Evolutionary conservation across 2,329 filamentous ascomycete genomes (phyloP).

Genomic region (Fonsecaea erecta): DNA sequence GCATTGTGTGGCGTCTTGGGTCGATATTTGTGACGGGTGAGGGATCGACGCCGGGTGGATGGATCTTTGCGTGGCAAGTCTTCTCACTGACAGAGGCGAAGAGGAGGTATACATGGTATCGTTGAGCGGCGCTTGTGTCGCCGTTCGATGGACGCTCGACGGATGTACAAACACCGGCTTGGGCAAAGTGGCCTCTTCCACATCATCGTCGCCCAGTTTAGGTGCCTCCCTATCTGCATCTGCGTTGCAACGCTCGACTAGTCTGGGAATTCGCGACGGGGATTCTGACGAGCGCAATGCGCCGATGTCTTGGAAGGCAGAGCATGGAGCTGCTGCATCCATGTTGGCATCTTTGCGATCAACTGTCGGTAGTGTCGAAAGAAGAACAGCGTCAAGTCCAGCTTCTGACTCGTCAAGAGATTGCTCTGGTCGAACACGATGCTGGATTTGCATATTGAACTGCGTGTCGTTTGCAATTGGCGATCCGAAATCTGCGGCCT

Average conservation of each 20-base stretch:
- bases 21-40: conserved; percentile 38
- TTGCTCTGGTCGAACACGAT: conserved; percentile 21
- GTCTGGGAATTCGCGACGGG: conserved; percentile 21
- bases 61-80: conserved; percentile 28
- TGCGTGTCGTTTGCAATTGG: conserved; percentile 36
- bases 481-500: conserved; percentile 30
- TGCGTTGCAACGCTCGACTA: conserved; percentile 20
- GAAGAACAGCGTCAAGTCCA: not conserved
- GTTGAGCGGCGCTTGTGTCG: conserved; percentile 33
- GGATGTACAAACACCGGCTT: conserved; percentile 16
- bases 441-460: conserved; percentile 30
- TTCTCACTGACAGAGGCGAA: conserved; percentile 24
- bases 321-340: not conserved
- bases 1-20: conserved; percentile 37
- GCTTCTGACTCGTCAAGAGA: not conserved
- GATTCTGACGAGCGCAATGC: conserved; percentile 6
- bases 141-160: conserved; percentile 22
- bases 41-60: conserved; percentile 36
- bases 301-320: not conserved
- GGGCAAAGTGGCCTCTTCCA: conserved; percentile 23
- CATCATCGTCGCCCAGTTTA: conserved; percentile 11
- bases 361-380: not conserved
- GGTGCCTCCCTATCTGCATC: not conserved
- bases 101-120: conserved; percentile 21
- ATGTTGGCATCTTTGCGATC: not conserved